Percentiles rank a stretch among this genome's conserved stretches.
phyloP scores from a whole-genome alignment of 2,329 filamentous ascomycete species.

The Sarocladium oryzae region DNA sequence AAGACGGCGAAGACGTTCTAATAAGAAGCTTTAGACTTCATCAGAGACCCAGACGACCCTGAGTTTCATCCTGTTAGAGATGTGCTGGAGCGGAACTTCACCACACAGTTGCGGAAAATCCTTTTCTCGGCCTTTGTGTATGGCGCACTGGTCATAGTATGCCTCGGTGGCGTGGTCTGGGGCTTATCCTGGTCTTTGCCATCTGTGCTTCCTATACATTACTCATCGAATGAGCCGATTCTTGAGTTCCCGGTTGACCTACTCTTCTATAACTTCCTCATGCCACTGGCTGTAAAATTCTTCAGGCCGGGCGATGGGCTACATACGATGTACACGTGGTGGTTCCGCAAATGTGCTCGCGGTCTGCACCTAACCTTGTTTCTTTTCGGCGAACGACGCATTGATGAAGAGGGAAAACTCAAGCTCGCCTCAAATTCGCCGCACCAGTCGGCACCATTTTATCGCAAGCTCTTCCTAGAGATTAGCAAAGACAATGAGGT shows the following conservation, averaged over 20 bases:
- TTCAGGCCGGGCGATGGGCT: constrained; percentile 81
- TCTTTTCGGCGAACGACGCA: constrained; percentile 75
- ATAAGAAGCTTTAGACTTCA: constrained; percentile 61
- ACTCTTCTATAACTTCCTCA: constrained; percentile 93
- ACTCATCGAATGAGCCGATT: constrained; percentile 86
- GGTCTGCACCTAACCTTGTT: constrained; percentile 81
- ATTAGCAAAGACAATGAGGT: constrained; percentile 36
- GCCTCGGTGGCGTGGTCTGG: constrained; percentile 94
- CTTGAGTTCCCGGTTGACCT: constrained; percentile 92
- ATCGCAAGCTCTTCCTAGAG: constrained; percentile 40
- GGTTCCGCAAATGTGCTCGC: constrained; percentile 84
- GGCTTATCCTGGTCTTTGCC: constrained; percentile 63
- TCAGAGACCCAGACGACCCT: constrained; percentile 94
- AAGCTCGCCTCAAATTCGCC: constrained; percentile 34
- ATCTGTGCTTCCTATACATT: constrained; percentile 80
- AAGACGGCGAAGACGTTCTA: constrained; percentile 7
- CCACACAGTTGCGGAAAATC: constrained; percentile 92
- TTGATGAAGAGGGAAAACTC: constrained; percentile 74
- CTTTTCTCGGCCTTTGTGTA: constrained; percentile 94
- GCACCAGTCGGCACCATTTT: constrained; percentile 27
- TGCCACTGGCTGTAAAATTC: constrained; percentile 77
- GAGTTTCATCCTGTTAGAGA: constrained; percentile 97
- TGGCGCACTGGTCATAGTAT: constrained; percentile 84
- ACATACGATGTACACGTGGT: constrained; percentile 87
- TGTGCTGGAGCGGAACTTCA: constrained; percentile 86